Conservation (phyloP, 495 filamentous ascomycete species). For the Platismatia glauca region DNA sequence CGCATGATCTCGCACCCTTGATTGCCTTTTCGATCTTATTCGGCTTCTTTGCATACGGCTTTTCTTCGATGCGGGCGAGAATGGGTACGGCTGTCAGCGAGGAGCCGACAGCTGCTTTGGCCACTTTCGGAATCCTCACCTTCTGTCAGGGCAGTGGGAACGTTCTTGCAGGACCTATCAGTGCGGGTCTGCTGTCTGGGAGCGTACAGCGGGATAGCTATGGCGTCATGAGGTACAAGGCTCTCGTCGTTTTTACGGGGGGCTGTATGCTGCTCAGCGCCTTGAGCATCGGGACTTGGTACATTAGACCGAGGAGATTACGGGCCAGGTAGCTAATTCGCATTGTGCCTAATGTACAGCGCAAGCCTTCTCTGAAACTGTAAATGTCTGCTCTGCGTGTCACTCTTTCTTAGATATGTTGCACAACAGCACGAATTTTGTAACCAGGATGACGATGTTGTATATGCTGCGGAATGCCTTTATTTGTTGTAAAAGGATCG, state of each 20-base stretch:
- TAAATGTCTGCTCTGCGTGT: too few relatives aligned
- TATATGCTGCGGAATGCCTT: too few relatives aligned
- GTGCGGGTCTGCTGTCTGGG: background rate
- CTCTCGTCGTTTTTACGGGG: background rate
- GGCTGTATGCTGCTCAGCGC: background rate
- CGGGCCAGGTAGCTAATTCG: background rate
- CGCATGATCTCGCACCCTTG: background rate
- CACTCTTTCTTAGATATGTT: too few relatives aligned
- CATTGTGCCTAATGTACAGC: too few relatives aligned
- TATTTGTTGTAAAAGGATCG: too few relatives aligned
- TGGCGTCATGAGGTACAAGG: background rate
- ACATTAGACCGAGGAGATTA: background rate
- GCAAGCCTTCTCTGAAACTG: too few relatives aligned
- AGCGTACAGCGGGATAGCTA: background rate
- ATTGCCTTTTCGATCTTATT: constrained; percentile 29
- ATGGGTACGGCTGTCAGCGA: constrained; percentile 28
- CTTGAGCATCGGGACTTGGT: background rate
- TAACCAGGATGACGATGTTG: too few relatives aligned
- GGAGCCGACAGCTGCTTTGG: constrained; percentile 25
- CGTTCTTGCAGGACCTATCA: constrained; percentile 10
- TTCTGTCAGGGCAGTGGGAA: constrained; percentile 34
- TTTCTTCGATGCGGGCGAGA: constrained; percentile 26
- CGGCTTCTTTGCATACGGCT: constrained; percentile 34
- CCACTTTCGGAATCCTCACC: constrained; percentile 21
- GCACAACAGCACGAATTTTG: too few relatives aligned